A percentile compares a stretch with the other conserved stretches of the same genome.
phyloP scores from a whole-genome alignment of 352 stramenopile species.

The Phytophthora constricta region DNA sequence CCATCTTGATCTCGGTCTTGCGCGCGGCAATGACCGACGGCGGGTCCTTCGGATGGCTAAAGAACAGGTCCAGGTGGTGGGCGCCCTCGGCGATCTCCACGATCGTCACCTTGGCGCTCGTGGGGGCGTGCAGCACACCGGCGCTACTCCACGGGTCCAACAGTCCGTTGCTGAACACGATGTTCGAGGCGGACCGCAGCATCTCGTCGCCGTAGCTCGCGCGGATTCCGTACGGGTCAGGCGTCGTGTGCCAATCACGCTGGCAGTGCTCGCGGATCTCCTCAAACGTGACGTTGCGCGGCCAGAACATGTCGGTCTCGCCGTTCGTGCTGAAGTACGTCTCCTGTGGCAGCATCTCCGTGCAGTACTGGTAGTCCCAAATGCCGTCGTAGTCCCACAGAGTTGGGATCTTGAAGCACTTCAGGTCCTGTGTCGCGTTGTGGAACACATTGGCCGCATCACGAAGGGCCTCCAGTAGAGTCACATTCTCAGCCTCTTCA shows the following conservation, averaged over 20 bases:
- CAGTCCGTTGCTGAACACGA: conserved; percentile 95
- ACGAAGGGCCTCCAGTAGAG: conserved; percentile 57
- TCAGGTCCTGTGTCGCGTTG: conserved; percentile 82
- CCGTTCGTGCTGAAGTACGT: conserved; percentile 91
- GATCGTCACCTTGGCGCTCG: conserved; percentile 64
- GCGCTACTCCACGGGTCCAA: conserved; percentile 94
- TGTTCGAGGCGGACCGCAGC: conserved; percentile 87
- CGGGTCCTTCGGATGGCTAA: conserved; percentile 88
- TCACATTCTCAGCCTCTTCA: conserved; percentile 22
- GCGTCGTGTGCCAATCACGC: conserved; percentile 64
- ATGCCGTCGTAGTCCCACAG: conserved; percentile 84
- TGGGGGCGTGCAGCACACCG: conserved; percentile 75
- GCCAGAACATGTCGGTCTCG: conserved; percentile 94
- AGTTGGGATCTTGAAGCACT: conserved; percentile 79
- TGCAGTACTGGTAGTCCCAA: conserved; percentile 94
- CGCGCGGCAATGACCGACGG: conserved; percentile 75
- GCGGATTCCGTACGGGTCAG: conserved; percentile 78
- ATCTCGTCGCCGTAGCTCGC: conserved; percentile 74
- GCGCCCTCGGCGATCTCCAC: conserved; percentile 81
- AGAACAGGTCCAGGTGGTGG: conserved; percentile 95
- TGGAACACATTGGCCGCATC: conserved; percentile 88
- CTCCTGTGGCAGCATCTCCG: conserved; percentile 91
- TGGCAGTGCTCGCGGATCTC: conserved; percentile 72
- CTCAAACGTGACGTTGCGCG: conserved; percentile 63
- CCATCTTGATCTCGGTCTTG: conserved; percentile 77